Percentiles rank a stretch among this genome's conserved stretches.
phyloP scores from a whole-genome alignment of 495 filamentous ascomycete species.

The Aspergillus hancockii region DNA sequence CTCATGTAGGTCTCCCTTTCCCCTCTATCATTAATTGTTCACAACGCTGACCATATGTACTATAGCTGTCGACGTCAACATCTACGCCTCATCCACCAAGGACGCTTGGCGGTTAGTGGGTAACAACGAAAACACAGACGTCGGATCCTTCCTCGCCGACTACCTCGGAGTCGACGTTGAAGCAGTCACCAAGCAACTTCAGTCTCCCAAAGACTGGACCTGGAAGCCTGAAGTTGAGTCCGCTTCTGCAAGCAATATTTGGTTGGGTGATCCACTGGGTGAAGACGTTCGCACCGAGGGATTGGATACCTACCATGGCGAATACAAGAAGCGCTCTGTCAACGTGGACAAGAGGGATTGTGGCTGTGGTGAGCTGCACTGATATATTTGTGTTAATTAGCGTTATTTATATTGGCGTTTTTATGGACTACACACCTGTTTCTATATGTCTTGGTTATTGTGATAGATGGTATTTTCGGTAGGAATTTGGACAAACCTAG shows the following conservation, averaged over 20 bases:
- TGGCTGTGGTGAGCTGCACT: constrained; percentile 41
- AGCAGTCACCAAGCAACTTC: constrained; percentile 70
- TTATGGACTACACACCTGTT: background rate
- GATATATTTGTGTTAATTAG: constrained; percentile 8
- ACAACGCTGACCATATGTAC: constrained; percentile 19
- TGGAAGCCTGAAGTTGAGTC: constrained; percentile 14
- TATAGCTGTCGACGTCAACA: constrained; percentile 80
- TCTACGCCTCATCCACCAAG: constrained; percentile 66
- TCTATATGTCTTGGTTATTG: background rate
- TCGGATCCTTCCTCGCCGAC: constrained; percentile 75
- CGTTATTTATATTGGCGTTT: background rate
- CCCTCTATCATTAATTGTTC: background rate
- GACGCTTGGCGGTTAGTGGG: constrained; percentile 60
- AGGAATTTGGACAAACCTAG: too few species aligned
- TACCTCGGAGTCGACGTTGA: constrained; percentile 82
- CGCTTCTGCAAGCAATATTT: constrained; percentile 25
- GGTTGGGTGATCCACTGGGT: constrained; percentile 47
- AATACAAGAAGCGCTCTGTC: constrained; percentile 46
- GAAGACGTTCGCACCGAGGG: constrained; percentile 36
- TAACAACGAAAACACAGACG: constrained; percentile 93
- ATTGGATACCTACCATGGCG: constrained; percentile 51
- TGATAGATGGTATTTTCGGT: background rate
- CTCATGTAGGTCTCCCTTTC: constrained; percentile 48
- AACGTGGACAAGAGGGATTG: constrained; percentile 30
- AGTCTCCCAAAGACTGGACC: constrained; percentile 48